Percentiles rank a stretch among this genome's conserved stretches.
Conservation (phyloP, 257 asterid genomes). For the Solanum medicagineum region DNA sequence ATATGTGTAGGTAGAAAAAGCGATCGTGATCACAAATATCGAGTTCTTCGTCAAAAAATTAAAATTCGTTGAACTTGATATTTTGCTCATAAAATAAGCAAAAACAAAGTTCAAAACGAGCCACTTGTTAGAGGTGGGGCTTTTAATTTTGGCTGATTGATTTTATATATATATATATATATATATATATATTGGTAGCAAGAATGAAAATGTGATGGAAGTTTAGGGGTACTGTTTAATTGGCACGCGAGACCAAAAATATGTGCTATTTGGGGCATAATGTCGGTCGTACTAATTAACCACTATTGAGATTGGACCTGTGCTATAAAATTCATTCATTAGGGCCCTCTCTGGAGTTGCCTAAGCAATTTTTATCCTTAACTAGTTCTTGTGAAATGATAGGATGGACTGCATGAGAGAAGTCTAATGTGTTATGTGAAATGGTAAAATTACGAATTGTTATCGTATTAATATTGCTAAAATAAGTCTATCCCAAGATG, state of each 20-base stretch:
- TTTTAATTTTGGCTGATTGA: not conserved
- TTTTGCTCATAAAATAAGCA: not conserved
- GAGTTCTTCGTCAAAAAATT: not conserved
- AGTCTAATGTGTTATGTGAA: not conserved
- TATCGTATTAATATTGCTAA: not conserved
- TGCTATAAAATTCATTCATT: not conserved
- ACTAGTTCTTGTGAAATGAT: too few relatives aligned
- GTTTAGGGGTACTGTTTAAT: constrained; percentile 1
- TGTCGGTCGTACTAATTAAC: not conserved
- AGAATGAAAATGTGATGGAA: not conserved
- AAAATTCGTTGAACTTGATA: not conserved
- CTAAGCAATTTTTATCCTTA: not conserved
- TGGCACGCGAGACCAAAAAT: constrained; percentile 8
- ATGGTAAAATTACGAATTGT: not conserved
- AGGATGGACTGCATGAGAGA: not conserved
- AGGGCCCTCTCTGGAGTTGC: not conserved
- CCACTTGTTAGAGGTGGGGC: not conserved
- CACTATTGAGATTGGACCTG: not conserved
- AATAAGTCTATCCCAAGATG: too few relatives aligned
- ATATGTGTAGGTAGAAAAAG: too few relatives aligned
- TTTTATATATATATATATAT: too few relatives aligned
- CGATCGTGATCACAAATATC: not conserved
- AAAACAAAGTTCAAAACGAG: not conserved
- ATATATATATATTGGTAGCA: too few relatives aligned
- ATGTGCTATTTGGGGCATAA: not conserved